Evolutionary conservation across 2,329 filamentous ascomycete species (phyloP), one percentile per base, ranked within the genome.

Genomic region (Truncatella angustata): DNA sequence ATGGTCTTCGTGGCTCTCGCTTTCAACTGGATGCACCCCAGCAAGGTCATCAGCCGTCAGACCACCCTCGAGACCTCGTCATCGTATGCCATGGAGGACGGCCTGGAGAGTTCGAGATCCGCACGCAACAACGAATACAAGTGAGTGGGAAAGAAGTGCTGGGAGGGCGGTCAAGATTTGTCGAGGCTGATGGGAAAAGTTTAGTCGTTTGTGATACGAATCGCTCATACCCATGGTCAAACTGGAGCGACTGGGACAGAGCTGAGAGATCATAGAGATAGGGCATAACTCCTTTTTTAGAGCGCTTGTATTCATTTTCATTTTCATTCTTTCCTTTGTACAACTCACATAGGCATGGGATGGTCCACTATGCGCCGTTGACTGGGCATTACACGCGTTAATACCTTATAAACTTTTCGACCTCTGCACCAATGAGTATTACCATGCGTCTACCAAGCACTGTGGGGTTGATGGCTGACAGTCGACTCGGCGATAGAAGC

Each of bases 1-100:
- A 60, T 58, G 55, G 23, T 56, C 20, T 9, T 49, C 24, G 56
- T 60, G 5, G 49, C 54, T 5, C 5, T 54, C 6, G 23, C 51
- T 6, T 58, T 56, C 30, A 56, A 54, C 37, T 47, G 52, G 50
- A 52, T 50, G 35, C 55, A 60, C 24, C 56, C 56, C 9, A 55
- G 55, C 39, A 46, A 46, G 5, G 52, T 57, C 9, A 26, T 59
- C 34, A 26, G 20, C 36, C 35, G 47, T 23, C 6, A 42, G 11
- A 6, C 21, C n/a, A 23, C 14, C 11, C 9, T 39, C n/a, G 34
- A 49, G 5, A 18, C 34, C n/a, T n/a, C n/a, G n/a, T n/a, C n/a
- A n/a, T n/a, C 30, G 32, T 49, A 49, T 34, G 30, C 28, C 12
- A 49, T 49, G 45, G 45, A 49, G 18, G 28, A 34, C 24, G 43